phyloP scores from a whole-genome alignment of 192 early-diverging fungal species.

The Linnemannia hyalina region DNA sequence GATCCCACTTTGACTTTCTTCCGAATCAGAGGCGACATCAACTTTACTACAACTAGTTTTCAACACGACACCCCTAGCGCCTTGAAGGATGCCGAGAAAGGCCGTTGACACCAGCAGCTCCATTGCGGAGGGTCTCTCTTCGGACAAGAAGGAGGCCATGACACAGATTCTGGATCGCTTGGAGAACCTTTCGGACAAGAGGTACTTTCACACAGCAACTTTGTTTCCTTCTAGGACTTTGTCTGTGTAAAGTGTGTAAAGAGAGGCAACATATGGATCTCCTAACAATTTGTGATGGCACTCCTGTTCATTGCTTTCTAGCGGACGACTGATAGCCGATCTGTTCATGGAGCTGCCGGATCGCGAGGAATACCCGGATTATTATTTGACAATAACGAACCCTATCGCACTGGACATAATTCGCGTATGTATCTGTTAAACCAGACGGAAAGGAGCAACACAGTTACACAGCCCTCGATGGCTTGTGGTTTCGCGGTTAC shows the following conservation, averaged over 20 bases:
- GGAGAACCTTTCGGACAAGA: slow-evolving; percentile 45
- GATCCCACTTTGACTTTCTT: background rate
- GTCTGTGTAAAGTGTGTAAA: too few species aligned
- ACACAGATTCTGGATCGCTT: slow-evolving; percentile 39
- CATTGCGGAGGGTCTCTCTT: slow-evolving; percentile 30
- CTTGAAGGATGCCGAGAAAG: slow-evolving; percentile 25
- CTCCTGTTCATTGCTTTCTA: slow-evolving; percentile 18
- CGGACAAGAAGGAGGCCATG: slow-evolving; percentile 46
- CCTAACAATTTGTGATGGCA: background rate
- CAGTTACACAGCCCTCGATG: background rate
- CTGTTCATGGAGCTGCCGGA: slow-evolving; percentile 86
- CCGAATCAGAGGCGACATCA: background rate
- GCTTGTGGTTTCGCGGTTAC: background rate
- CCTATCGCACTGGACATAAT: slow-evolving; percentile 49
- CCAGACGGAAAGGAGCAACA: background rate
- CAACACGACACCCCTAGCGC: background rate
- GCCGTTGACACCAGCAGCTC: slow-evolving; percentile 18
- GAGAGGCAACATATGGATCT: background rate
- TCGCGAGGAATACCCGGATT: slow-evolving; percentile 88
- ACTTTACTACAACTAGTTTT: background rate
- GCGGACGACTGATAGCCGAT: slow-evolving; percentile 74
- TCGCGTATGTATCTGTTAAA: slow-evolving; percentile 12
- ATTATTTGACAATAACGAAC: slow-evolving; percentile 65
- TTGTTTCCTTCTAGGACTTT: background rate
- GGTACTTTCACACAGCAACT: background rate